Evolutionary conservation across 1,284 basidiomycete genomes (phyloP), one percentile per base, ranked within the genome.

Genomic region (Schizophyllum commune): DNA sequence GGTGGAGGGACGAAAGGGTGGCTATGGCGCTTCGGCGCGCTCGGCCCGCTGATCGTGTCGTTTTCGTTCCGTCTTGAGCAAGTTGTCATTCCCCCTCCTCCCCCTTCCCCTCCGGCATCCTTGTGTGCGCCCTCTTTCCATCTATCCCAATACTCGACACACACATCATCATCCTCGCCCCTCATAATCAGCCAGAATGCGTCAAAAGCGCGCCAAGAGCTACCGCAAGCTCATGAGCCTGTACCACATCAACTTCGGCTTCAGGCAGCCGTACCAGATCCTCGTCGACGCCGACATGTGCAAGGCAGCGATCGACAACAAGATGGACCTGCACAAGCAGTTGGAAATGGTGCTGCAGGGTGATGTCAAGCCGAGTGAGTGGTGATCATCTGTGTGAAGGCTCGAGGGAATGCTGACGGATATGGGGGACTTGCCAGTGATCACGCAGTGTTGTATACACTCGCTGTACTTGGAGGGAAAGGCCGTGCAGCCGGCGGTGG

Each of bases 371-470:
- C 91, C 88, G 32, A 96, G 95, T 97, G 72, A 76, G 93, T 79
- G 52, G 65, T 66, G 57, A 52, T 57, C 32, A 54, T 52, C 59
- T 57, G 15, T 66, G 67, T 68, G 57, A 63, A 72, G 71, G 65
- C 70, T 69, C 6, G 22, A 32, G 3, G 21, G 27, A 5, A 15
- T 17, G 55, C 55, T 21, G 20, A 32, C 22, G 15, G 17, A 9
- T 17, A 27, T 34, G 32, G 58, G 61, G 61, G 61, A 55, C 75
- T 81, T 79, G 79, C 74, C 73, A 96, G 94, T 98, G 94, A 96
- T 98, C 72, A 96, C 95, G 0, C 95, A 97, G 72, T 98, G 95
- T 72, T 94, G 89, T 70, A 92, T 98, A 59, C 87, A 94, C 66
- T 91, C 93, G 68, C 79, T 98, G 1, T 98, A 97, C 74, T 79